A percentile compares a stretch with the other conserved stretches of the same genome.
Conservation (phyloP, 768 basidiomycete genomes). For the Mycena vulgaris region DNA sequence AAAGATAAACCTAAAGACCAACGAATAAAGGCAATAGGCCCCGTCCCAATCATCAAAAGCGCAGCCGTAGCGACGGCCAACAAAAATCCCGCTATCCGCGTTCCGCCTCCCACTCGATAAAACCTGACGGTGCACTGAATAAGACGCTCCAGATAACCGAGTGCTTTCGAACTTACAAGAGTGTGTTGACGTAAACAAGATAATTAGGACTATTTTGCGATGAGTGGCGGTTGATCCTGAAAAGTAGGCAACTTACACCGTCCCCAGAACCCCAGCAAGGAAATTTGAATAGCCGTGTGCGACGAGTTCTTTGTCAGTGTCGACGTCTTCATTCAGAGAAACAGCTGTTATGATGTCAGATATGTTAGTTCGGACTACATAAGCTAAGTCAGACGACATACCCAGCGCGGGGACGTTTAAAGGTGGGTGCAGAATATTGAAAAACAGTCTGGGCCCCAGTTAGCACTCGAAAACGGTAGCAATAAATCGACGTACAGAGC, state of each 20-base stretch:
- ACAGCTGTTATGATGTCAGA: constrained; percentile 68
- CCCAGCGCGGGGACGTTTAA: constrained; percentile 62
- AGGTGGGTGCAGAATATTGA: constrained; percentile 89
- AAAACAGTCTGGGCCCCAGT: constrained; percentile 70
- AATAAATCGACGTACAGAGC: constrained; percentile 77
- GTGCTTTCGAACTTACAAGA: constrained; percentile 62
- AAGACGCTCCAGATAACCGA: not conserved
- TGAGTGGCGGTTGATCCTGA: constrained; percentile 15
- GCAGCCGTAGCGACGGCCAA: constrained; percentile 82
- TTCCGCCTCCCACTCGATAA: constrained; percentile 94
- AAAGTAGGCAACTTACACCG: constrained; percentile 69
- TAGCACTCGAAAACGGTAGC: too few species aligned
- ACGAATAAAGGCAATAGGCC: constrained; percentile 95
- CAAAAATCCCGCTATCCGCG: constrained; percentile 87
- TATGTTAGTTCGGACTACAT: not conserved
- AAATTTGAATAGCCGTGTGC: constrained; percentile 95
- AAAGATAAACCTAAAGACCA: constrained; percentile 46
- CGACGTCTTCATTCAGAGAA: constrained; percentile 88
- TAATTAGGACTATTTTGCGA: constrained; percentile 76
- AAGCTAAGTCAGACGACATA: not conserved
- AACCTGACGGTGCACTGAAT: constrained; percentile 63
- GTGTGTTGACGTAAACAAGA: constrained; percentile 89
- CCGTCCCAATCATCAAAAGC: constrained; percentile 87
- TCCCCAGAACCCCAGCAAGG: constrained; percentile 83
- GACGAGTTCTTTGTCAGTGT: constrained; percentile 93